Evolutionary conservation across 768 basidiomycete species (phyloP).

Genomic region (Hemileccinum rubropunctum): DNA sequence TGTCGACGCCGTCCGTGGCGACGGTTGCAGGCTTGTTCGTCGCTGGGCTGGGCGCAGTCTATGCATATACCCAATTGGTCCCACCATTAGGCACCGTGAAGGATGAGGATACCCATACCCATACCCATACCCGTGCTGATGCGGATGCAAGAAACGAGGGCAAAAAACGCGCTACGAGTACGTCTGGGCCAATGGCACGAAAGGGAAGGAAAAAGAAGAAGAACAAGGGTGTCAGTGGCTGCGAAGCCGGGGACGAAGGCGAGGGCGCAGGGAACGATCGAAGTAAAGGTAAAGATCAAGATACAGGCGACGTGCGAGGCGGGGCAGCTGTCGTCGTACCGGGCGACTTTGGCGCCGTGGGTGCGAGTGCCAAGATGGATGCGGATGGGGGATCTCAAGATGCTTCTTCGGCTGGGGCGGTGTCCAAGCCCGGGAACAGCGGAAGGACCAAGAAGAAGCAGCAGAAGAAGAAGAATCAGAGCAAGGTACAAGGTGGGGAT

Average conservation of each 20-base stretch:
- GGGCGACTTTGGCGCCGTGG: conserved; percentile 10
- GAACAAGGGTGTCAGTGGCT: not conserved
- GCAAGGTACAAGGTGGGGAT: conserved; percentile 4
- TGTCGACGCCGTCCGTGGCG: conserved; percentile 36
- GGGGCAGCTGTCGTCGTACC: conserved; percentile 13
- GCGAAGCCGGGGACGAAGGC: no score
- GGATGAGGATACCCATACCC: not conserved
- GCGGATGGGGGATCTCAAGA: no score
- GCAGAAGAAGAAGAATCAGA: conserved; percentile 33
- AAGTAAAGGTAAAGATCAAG: not conserved
- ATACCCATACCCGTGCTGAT: no score
- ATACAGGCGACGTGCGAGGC: conserved; percentile 1
- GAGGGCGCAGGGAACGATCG: no score
- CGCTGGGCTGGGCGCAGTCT: conserved; percentile 17
- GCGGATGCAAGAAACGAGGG: no score
- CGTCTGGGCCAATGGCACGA: not conserved
- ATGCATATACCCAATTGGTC: conserved; percentile 12
- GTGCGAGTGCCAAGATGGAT: no score
- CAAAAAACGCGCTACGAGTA: no score
- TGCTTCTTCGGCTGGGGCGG: not conserved
- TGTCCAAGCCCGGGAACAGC: conserved; percentile 32
- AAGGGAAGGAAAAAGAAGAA: not conserved
- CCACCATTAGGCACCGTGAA: not conserved
- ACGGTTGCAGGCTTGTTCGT: conserved; percentile 35
- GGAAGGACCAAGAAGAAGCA: conserved; percentile 42